Evolutionary conservation across 2,329 filamentous ascomycete species (phyloP).

Genomic region (Ceratocystis huliohia): DNA sequence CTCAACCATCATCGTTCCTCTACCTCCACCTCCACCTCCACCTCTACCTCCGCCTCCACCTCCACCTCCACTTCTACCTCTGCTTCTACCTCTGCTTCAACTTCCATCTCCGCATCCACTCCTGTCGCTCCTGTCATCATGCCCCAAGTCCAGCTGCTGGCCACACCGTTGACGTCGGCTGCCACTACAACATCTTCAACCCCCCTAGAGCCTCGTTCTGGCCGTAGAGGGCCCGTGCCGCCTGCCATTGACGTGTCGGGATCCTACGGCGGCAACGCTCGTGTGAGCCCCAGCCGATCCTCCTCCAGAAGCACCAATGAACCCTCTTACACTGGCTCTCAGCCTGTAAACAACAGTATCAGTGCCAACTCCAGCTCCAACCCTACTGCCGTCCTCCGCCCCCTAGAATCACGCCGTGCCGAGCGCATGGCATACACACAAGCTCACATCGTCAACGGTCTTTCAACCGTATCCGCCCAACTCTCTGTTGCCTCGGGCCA

Average conservation of each 20-base stretch:
- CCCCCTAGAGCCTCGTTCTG: background rate
- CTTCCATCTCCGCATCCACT: background rate
- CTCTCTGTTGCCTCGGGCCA: slow-evolving; percentile 18
- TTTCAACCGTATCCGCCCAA: slow-evolving; percentile 16
- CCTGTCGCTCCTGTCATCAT: background rate
- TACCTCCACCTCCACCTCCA: background rate
- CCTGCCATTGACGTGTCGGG: slow-evolving; percentile 36
- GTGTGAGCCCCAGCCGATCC: background rate
- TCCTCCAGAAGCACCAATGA: background rate
- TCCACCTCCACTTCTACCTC: background rate
- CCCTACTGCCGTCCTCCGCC: background rate
- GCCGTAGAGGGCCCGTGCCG: slow-evolving; percentile 2
- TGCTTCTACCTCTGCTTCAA: background rate
- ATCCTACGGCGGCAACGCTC: slow-evolving; percentile 29
- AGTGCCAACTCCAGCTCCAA: background rate
- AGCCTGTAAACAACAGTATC: background rate
- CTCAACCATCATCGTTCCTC: background rate
- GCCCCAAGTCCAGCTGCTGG: background rate
- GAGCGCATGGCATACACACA: slow-evolving; percentile 14
- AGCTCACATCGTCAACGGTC: slow-evolving; percentile 17
- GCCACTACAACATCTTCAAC: background rate
- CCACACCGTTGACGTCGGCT: background rate
- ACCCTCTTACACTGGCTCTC: background rate
- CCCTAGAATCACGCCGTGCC: slow-evolving; percentile 7
- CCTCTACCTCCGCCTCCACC: background rate